A percentile compares a stretch with the other conserved stretches of the same genome.
phyloP scores from a whole-genome alignment of 148 eudicot genomes.

The Silene conica region DNA sequence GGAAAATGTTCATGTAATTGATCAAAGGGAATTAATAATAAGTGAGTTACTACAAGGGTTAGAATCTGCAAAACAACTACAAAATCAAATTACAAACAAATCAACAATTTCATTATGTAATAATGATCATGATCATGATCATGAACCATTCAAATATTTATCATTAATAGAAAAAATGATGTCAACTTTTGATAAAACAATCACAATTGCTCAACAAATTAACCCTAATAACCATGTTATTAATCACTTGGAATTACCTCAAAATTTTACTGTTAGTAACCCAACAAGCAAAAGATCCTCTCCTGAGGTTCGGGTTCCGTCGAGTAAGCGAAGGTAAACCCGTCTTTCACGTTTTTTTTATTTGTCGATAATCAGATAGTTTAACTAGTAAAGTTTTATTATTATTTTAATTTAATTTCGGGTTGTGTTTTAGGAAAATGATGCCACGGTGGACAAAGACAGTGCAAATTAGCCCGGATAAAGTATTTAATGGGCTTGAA shows the following conservation, averaged over 20 bases:
- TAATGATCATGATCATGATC: constrained; percentile 25
- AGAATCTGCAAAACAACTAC: constrained; percentile 49
- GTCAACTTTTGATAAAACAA: constrained; percentile 49
- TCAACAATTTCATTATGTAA: constrained; percentile 2
- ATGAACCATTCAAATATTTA: constrained; percentile 17
- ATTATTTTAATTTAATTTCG: neutral
- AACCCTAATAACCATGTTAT: neutral
- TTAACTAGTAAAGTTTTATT: constrained; percentile 1
- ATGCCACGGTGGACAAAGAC: constrained; percentile 44
- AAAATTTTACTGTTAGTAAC: constrained; percentile 18
- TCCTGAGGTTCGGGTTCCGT: constrained; percentile 12
- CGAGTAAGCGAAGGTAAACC: constrained; percentile 50
- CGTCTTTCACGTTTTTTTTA: neutral
- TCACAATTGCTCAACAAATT: constrained; percentile 29
- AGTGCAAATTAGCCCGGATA: constrained; percentile 33
- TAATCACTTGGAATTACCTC: constrained; percentile 12
- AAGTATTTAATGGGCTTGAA: constrained; percentile 28
- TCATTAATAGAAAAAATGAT: constrained; percentile 47
- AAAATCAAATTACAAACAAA: constrained; percentile 24
- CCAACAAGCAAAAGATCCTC: constrained; percentile 32
- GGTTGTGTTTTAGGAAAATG: constrained; percentile 40
- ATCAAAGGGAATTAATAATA: constrained; percentile 31
- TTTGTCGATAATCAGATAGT: neutral
- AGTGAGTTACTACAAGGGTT: constrained; percentile 51
- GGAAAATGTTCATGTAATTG: constrained; percentile 25